phyloP scores from a whole-genome alignment of 306 rosid genomes.

The Cajanus cajan region DNA sequence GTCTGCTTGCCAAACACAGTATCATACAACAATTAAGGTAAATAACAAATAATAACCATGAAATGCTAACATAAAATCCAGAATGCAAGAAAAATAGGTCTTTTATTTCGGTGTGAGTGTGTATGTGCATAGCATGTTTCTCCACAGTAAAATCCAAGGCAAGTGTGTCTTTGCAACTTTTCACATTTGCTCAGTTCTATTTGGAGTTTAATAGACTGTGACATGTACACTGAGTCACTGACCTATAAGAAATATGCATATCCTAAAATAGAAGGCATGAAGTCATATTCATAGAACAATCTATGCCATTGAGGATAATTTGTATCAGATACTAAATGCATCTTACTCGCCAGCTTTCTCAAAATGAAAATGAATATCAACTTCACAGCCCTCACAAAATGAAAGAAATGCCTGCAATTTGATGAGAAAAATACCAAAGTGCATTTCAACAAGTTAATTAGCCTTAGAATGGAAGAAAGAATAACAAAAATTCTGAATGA shows the following conservation, averaged over 20 bases:
- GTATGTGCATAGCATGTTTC: neutral
- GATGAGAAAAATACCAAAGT: constrained; percentile 18
- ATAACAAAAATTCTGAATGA: neutral
- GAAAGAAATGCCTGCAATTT: constrained; percentile 89
- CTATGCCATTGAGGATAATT: neutral
- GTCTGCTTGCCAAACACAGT: constrained; percentile 56
- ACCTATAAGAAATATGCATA: neutral
- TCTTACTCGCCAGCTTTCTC: constrained; percentile 97
- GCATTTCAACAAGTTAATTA: neutral
- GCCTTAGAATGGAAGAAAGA: neutral
- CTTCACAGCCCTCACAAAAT: constrained; percentile 92
- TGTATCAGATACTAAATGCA: neutral
- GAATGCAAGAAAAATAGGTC: neutral
- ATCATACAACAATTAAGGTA: constrained; percentile 19
- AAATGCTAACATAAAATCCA: neutral
- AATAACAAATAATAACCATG: constrained; percentile 13
- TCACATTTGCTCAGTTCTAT: neutral
- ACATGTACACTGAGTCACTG: neutral
- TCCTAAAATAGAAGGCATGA: neutral
- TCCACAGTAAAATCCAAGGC: neutral
- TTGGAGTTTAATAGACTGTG: neutral
- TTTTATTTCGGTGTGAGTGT: neutral
- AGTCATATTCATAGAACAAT: neutral
- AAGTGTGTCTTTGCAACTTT: neutral
- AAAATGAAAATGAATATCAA: constrained; percentile 78